These are phyloP conservation scores for Phaseolus lunatus DNA, from an alignment of 306 rosid genomes.

Conservation along the genomic window DNA sequence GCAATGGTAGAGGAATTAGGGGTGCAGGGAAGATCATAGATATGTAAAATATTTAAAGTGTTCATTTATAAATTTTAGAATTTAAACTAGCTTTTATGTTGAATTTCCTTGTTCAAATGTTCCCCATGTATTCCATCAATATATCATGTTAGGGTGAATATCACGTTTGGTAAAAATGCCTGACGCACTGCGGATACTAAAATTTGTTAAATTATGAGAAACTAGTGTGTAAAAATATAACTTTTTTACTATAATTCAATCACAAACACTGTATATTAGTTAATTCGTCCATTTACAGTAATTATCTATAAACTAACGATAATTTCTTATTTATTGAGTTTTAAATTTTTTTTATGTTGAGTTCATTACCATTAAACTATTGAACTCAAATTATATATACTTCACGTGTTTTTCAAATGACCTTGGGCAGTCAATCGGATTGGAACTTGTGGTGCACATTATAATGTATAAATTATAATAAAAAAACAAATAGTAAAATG, in stretches of 20 bases:
- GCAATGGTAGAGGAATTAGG: neutral
- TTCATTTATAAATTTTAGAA: neutral
- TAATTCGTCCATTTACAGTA: too few relatives aligned
- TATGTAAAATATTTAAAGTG: neutral
- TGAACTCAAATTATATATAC: too few relatives aligned
- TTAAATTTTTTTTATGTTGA: too few relatives aligned
- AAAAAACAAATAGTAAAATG: neutral
- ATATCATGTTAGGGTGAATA: neutral
- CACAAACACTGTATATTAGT: too few relatives aligned
- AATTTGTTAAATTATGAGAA: neutral
- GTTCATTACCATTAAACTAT: too few relatives aligned
- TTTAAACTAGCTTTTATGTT: neutral
- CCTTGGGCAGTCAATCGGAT: neutral
- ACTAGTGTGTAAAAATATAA: neutral
- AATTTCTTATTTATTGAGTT: too few relatives aligned
- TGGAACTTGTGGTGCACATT: neutral
- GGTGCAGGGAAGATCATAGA: neutral
- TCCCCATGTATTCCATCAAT: neutral
- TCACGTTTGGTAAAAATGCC: neutral
- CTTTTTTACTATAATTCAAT: too few relatives aligned
- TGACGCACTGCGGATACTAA: neutral
- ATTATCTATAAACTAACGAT: too few relatives aligned
- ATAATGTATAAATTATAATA: neutral
- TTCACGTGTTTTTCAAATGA: neutral
- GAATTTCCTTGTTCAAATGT: neutral